Conservation (phyloP, 2,329 filamentous ascomycete species). For the Dothidotthia symphoricarpi region DNA sequence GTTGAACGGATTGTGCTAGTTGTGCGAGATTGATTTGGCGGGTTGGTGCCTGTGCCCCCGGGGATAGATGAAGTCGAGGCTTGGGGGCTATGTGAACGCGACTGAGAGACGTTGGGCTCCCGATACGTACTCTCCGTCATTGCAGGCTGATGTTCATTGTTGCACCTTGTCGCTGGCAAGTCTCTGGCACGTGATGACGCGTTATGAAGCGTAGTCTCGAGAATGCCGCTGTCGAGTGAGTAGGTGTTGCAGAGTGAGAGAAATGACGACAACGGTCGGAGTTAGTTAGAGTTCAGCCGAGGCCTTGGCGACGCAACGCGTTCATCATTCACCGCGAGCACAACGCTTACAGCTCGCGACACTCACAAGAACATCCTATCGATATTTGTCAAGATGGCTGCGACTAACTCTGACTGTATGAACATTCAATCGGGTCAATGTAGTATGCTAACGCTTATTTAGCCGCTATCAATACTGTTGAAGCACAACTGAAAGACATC, state of each 20-base stretch:
- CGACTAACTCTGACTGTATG: slow-evolving; percentile 9
- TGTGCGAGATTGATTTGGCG: slow-evolving; percentile 16
- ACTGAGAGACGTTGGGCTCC: slow-evolving; percentile 20
- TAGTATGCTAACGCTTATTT: slow-evolving; percentile 2
- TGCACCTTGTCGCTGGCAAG: background rate
- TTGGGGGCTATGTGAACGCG: slow-evolving; percentile 22
- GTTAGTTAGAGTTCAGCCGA: slow-evolving; percentile 17
- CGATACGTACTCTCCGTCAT: slow-evolving; percentile 32
- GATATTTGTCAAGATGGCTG: slow-evolving; percentile 8
- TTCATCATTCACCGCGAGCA: background rate
- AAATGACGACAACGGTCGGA: slow-evolving; percentile 17
- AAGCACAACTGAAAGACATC: slow-evolving; percentile 59
- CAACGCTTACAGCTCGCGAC: too few relatives aligned
- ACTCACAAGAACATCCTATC: too few relatives aligned
- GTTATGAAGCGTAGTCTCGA: slow-evolving; percentile 6
- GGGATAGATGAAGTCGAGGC: slow-evolving; percentile 13
- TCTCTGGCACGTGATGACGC: slow-evolving; percentile 13
- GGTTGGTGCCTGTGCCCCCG: slow-evolving; percentile 10
- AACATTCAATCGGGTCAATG: background rate
- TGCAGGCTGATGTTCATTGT: slow-evolving; percentile 18
- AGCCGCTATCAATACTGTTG: slow-evolving; percentile 23
- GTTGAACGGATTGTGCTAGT: slow-evolving; percentile 14
- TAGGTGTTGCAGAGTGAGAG: slow-evolving; percentile 7
- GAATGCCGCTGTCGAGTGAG: slow-evolving; percentile 9
- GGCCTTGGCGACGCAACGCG: slow-evolving; percentile 13